Evolutionary conservation across 805 yeast species (phyloP), one percentile per base, ranked within the genome.

Genomic region (Candida hispaniensis): DNA sequence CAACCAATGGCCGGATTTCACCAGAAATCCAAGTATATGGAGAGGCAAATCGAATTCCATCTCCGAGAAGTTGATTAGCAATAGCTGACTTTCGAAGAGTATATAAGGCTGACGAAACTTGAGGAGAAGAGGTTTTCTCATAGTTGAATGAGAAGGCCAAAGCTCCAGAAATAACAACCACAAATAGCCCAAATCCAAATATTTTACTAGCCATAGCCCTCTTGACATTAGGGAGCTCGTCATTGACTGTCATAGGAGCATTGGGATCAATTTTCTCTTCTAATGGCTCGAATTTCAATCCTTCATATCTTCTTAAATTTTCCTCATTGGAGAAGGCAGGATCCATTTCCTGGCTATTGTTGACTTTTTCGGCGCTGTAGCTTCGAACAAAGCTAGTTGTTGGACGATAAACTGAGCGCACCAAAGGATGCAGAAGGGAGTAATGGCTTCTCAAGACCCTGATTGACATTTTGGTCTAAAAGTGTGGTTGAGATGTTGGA

Each of bases 21-120:
- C 98, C 98, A 39, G 66, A 60, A 41, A 88, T 75, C 95, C 95
- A 91, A 4, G 98, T 97, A 61, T 76, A 70, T 20, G 79, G 59
- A 16, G 76, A 73, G 17, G 72, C 69, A 51, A 77, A 83, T 22
- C 73, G 73, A 44, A 88, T 79, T 48, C 79, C 75, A 29, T 69
- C 71, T 12, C 97, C 97, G 29, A 88, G 60, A 2, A 60, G 50
- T 14, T 69, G 71, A 38, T 72, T 64, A 7, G 85, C 85, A 26
- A 59, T 43, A 7, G 67, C 64, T 2, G 88, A 77, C 51, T 95
- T 67, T 52, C 98, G 71, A 47, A 88, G 59, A 44, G 82, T 79
- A 56, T 82, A 85, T 54, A 91, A 61, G 4, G 94, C 79, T 5
- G 94, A 86, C 24, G 79, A 71, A 47, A 88, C 79, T 41, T 88